Evolutionary conservation across 2,329 filamentous ascomycete genomes (phyloP), one percentile per base, ranked within the genome.

Genomic region (Xylariaceae sp.): DNA sequence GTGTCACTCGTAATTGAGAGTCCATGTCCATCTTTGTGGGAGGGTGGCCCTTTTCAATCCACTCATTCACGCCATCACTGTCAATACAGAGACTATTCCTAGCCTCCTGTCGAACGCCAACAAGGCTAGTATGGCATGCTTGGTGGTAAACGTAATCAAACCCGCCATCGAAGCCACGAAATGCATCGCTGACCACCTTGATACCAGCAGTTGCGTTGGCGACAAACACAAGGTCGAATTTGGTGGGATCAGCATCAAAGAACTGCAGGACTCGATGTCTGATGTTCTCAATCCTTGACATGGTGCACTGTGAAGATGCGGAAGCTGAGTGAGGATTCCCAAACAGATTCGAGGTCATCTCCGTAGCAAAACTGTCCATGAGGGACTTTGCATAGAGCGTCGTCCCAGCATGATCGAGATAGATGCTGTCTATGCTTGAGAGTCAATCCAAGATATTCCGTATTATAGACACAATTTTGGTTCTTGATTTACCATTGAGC

Each of bases 371-470:
- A 23, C 77, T 79, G 65, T 93, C 88, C 73, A 97, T 86, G 23
- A 94, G 75, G 35, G 89, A 92, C 72, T 88, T 93, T 48, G 91
- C 80, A 70, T 89, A 90, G 0, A 89, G 78, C 0, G 92, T 93
- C n/a, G 90, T 90, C n/a, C 92, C 93, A 0, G 92, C 92, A 87
- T 97, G 92, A 68, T 97, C 93, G 58, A 97, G 86, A 73, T 97
- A 97, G 51, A 87, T 80, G 8, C 84, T 85, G 55, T 82, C 90
- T 93, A 57, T n/a, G 45, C 42, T 10, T 10, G 39, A 55, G 3
- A 37, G 50, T 66, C 57, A 62, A 59, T 47, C 23, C 11, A 18
- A 48, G 44, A 45, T n/a, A 42, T 30, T 30, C 23, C 23, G 23
- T 30, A 30, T 30, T 49, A 18, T 13, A n/a, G 17, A 55, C 11